Base-by-base conservation (phyloP, 305 asterid species). In the Fraxinus floribunda region DNA sequence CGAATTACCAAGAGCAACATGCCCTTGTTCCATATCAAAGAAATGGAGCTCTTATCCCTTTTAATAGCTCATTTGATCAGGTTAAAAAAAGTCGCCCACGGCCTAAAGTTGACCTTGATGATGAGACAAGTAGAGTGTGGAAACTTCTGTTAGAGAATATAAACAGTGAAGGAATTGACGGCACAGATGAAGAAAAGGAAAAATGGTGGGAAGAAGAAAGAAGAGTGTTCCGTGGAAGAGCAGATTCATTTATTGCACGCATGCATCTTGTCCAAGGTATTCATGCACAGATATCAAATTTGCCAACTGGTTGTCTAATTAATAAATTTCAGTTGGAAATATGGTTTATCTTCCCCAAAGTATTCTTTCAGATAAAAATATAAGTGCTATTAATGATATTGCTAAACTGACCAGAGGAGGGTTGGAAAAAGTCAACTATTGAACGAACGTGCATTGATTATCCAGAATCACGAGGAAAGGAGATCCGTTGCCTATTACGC, bases 261-360 rank as follows among this genome's bases (percentile, higher is more conserved):
- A 95, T 97, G 99, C 99, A 92, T 88, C 98, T 94, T 81, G 97
- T 97, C 81, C 99, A 95, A 93, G 99, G 99, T 95, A 92, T 79
- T 13, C 41, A 38, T 75, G 18, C 78, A 57, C 77, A 78, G 24
- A 64, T 52, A 46, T 80, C 49, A 49, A 78, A 55, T 78, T 82
- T 57, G 60, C 39, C 24, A 8, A 70, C 73, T 11, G 70, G 66
- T 41, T 78, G 29, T 75, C 84, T 71, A 20, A 55, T 29, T 38
- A 39, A 57, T 30, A 20, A 55, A 78, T 78, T 60, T 66, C 76
- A 77, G 81, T 78, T 34, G 57, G 29, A 76, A 68, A 71, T 22
- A 79, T 57, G 72, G 15, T 24, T 39, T 77, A 44, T 57, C 68
- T 41, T 68, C 18, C 78, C 44, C 52, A 55, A 20, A 52, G 78